phyloP scores from a whole-genome alignment of 306 rosid genomes.

The Malus fusca region DNA sequence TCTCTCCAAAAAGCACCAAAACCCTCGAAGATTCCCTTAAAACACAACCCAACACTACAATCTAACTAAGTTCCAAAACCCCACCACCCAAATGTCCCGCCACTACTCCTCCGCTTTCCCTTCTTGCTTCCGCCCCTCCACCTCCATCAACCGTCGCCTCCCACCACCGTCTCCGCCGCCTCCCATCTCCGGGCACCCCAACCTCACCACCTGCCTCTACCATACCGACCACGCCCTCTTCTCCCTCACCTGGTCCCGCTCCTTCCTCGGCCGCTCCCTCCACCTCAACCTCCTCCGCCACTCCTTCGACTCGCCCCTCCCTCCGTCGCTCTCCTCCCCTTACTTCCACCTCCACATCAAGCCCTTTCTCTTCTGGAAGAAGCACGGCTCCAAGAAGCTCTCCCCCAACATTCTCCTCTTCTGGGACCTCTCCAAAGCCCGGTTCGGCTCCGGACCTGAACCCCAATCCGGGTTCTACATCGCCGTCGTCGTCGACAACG shows the following conservation, averaged over 20 bases:
- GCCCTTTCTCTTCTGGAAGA: slow-evolving; percentile 76
- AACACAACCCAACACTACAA: background rate
- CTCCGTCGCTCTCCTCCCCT: slow-evolving; percentile 13
- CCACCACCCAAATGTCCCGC: slow-evolving; percentile 31
- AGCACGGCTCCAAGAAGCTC: slow-evolving; percentile 62
- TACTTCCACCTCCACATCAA: slow-evolving; percentile 51
- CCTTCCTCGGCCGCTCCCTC: slow-evolving; percentile 77
- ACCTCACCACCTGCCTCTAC: slow-evolving; percentile 69
- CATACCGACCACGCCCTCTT: slow-evolving; percentile 62
- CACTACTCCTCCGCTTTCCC: slow-evolving; percentile 45
- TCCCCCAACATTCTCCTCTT: slow-evolving; percentile 33
- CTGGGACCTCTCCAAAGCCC: slow-evolving; percentile 74
- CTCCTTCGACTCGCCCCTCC: slow-evolving; percentile 55
- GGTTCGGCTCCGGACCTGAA: slow-evolving; percentile 58
- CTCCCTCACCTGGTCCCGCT: slow-evolving; percentile 82
- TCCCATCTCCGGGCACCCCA: slow-evolving; percentile 45
- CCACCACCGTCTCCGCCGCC: slow-evolving; percentile 28
- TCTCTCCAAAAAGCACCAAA: background rate
- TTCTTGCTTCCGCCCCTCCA: slow-evolving; percentile 53
- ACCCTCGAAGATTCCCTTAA: background rate
- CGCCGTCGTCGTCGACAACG: slow-evolving; percentile 57
- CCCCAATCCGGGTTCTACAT: slow-evolving; percentile 63
- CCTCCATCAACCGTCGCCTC: slow-evolving; percentile 15
- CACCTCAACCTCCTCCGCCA: slow-evolving; percentile 46
- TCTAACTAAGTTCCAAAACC: background rate